These are phyloP conservation scores for Verticillium nubilum DNA, from an alignment of 2,329 filamentous ascomycete genomes.

Conservation along the genomic window DNA sequence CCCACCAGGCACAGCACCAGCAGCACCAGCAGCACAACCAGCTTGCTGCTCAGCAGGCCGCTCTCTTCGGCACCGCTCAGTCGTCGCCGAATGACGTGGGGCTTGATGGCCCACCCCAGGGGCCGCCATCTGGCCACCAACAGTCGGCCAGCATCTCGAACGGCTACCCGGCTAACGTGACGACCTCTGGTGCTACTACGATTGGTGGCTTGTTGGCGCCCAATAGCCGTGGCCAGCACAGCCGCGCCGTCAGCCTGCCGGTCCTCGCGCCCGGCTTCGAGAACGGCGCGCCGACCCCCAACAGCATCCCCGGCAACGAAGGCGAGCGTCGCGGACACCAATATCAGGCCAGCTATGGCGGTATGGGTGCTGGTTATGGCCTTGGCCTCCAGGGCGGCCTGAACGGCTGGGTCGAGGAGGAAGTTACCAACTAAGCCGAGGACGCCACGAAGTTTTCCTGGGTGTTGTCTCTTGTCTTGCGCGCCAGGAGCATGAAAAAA, in stretches of 20 bases:
- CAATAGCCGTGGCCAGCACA: slow-evolving; percentile 60
- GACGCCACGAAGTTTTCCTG: slow-evolving; percentile 8
- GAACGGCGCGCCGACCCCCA: slow-evolving; percentile 50
- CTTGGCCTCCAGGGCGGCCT: slow-evolving; percentile 58
- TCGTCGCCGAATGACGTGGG: slow-evolving; percentile 52
- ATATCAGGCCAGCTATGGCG: slow-evolving; percentile 59
- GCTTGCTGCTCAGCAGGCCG: slow-evolving; percentile 70
- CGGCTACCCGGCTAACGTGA: slow-evolving; percentile 49
- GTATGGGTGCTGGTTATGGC: slow-evolving; percentile 54
- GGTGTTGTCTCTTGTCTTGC: slow-evolving; percentile 12
- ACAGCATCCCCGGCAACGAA: slow-evolving; percentile 41
- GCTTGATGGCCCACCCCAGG: slow-evolving; percentile 56
- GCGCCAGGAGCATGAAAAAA: neutral
- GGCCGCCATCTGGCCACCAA: slow-evolving; percentile 56
- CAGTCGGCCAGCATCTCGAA: slow-evolving; percentile 63
- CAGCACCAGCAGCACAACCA: slow-evolving; percentile 70
- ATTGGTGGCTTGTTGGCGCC: slow-evolving; percentile 75
- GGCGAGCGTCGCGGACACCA: slow-evolving; percentile 59
- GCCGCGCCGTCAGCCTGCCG: slow-evolving; percentile 84
- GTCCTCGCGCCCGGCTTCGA: slow-evolving; percentile 60
- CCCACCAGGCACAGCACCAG: slow-evolving; percentile 66
- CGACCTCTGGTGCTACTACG: slow-evolving; percentile 56
- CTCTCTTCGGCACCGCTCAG: slow-evolving; percentile 70
- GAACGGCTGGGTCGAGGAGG: slow-evolving; percentile 65
- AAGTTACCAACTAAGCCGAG: slow-evolving; percentile 49